Conservation (phyloP, 1,139 yeast genomes). For the Debaryomycetaceae sp. region DNA sequence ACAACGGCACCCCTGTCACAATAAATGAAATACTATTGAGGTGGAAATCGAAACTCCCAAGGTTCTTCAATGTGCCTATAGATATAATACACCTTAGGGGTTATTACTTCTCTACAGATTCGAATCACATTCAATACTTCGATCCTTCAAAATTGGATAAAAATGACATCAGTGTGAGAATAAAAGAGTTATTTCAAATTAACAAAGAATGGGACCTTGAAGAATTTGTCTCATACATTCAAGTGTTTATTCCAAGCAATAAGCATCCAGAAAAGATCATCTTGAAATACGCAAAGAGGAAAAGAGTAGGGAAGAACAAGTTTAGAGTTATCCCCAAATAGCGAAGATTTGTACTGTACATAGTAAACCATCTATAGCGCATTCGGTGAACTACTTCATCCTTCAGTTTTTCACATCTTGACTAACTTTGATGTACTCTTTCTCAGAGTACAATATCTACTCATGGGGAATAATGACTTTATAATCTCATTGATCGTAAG, state of each 20-base stretch:
- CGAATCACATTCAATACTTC: slow-evolving; percentile 49
- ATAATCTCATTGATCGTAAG: slow-evolving; percentile 28
- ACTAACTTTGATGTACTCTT: no score
- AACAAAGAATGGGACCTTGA: slow-evolving; percentile 67
- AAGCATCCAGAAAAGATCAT: slow-evolving; percentile 67
- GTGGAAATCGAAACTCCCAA: slow-evolving; percentile 69
- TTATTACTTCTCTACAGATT: slow-evolving; percentile 45
- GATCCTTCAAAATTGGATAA: slow-evolving; percentile 34
- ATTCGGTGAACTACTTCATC: not conserved
- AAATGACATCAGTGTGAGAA: slow-evolving; percentile 49
- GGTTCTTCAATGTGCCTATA: slow-evolving; percentile 55
- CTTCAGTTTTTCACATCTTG: not conserved
- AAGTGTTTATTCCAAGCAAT: slow-evolving; percentile 51
- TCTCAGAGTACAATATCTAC: no score
- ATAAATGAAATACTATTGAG: slow-evolving; percentile 51
- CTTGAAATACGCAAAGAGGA: slow-evolving; percentile 73
- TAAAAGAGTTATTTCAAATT: slow-evolving; percentile 58
- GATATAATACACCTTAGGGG: slow-evolving; percentile 55
- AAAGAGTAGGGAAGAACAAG: slow-evolving; percentile 49
- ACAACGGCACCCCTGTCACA: slow-evolving; percentile 23
- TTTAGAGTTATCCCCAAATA: slow-evolving; percentile 19
- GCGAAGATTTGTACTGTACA: slow-evolving; percentile 2
- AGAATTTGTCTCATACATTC: slow-evolving; percentile 70
- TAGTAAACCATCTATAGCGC: not conserved
- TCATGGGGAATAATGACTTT: slow-evolving; percentile 25